Conservation (phyloP, 768 basidiomycete species). For the Pleurotus platypus region DNA sequence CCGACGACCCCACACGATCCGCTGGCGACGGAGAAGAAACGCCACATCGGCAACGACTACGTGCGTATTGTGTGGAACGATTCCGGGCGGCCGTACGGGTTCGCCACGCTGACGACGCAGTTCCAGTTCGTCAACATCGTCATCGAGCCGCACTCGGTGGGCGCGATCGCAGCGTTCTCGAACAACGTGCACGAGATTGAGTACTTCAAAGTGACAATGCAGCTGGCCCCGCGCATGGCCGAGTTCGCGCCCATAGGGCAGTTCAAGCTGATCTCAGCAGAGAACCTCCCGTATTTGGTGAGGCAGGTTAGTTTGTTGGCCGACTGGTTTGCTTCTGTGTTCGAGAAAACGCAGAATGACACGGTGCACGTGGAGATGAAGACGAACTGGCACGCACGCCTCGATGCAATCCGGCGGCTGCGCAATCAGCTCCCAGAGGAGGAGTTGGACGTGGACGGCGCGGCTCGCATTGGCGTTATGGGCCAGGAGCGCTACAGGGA, state of each 20-base stretch:
- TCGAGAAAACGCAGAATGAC: conserved; percentile 68
- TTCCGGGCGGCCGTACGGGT: conserved; percentile 82
- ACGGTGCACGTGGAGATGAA: conserved; percentile 72
- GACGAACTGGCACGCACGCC: conserved; percentile 84
- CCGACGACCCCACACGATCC: conserved; percentile 71
- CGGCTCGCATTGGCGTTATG: no score
- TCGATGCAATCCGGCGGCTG: conserved; percentile 79
- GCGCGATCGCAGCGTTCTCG: conserved; percentile 81
- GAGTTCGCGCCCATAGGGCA: conserved; percentile 91
- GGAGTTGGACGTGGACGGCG: no score
- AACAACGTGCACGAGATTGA: conserved; percentile 86
- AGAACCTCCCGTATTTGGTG: conserved; percentile 81
- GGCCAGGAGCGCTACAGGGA: no score
- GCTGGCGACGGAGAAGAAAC: conserved; percentile 80
- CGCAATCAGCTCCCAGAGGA: conserved; percentile 26
- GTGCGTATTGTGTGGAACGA: conserved; percentile 99
- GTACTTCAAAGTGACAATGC: conserved; percentile 93
- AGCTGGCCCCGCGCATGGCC: conserved; percentile 85
- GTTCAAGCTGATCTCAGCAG: conserved; percentile 92
- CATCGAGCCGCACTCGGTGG: conserved; percentile 88
- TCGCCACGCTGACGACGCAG: conserved; percentile 88
- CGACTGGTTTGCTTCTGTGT: conserved; percentile 89
- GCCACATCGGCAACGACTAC: conserved; percentile 95
- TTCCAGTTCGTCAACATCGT: conserved; percentile 99
- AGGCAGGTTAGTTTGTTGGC: conserved; percentile 84